These are phyloP conservation scores for Discostella stelligeroides DNA, from an alignment of 108 stramenopile species.

Conservation along the genomic window DNA sequence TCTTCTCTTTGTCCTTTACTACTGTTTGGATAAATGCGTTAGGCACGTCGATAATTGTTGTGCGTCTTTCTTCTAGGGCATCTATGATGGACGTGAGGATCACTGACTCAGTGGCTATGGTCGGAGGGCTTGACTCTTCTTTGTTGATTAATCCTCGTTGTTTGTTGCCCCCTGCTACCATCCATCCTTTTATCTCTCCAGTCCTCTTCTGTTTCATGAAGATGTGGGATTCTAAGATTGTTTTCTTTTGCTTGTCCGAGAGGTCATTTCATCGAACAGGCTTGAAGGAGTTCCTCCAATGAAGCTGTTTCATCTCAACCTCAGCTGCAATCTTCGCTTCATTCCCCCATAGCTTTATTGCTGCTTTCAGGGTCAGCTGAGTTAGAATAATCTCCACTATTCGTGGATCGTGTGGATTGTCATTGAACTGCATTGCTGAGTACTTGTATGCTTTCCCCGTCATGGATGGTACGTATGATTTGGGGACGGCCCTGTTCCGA, in stretches of 20 bases:
- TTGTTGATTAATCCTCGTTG: not conserved
- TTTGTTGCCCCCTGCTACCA: conserved; percentile 3
- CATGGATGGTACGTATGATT: too few relatives aligned
- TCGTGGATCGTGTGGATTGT: too few relatives aligned
- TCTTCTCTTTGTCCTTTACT: not conserved
- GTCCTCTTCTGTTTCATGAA: conserved; percentile 1
- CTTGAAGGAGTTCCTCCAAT: too few relatives aligned
- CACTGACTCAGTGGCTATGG: conserved; percentile 9
- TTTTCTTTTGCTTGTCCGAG: not conserved
- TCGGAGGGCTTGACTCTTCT: conserved; percentile 5
- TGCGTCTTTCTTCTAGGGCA: not conserved
- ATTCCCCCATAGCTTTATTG: too few relatives aligned
- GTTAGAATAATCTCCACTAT: too few relatives aligned
- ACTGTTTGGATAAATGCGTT: conserved; percentile 24
- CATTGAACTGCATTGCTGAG: too few relatives aligned
- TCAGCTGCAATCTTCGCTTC: too few relatives aligned
- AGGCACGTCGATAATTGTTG: conserved; percentile 3
- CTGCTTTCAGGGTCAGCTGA: too few relatives aligned
- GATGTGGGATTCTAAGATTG: not conserved
- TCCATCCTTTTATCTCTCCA: not conserved
- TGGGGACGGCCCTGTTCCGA: too few relatives aligned
- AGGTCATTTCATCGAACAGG: not conserved
- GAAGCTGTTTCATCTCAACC: too few relatives aligned
- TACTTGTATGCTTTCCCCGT: too few relatives aligned
- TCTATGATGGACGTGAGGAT: conserved; percentile 15